These are phyloP conservation scores for Mercurialis annua DNA, from an alignment of 345 rosid genomes.

Conservation along the genomic window DNA sequence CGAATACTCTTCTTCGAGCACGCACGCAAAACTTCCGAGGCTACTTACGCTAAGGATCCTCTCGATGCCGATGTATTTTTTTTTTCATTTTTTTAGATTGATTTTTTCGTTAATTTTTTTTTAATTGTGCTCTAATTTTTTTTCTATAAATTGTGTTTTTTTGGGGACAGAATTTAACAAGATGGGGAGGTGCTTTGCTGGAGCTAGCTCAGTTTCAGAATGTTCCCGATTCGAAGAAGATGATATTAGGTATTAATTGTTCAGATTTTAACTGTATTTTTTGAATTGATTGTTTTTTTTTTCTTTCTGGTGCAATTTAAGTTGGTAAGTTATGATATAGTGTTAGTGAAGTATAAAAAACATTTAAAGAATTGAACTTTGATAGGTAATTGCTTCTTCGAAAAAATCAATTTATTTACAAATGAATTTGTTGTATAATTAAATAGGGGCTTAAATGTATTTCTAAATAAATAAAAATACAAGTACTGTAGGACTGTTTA, in stretches of 20 bases:
- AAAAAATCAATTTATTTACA: too few relatives aligned
- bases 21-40: conserved; percentile 70
- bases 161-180: conserved; percentile 56
- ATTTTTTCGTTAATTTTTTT: conserved; percentile 1
- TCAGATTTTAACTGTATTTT: background rate
- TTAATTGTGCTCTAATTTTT: background rate
- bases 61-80: conserved; percentile 68
- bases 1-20: conserved; percentile 71
- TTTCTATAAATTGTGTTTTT: background rate
- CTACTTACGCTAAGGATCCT: conserved; percentile 56
- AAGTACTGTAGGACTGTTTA: too few relatives aligned
- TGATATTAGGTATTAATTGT: conserved; percentile 57
- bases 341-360: too few relatives aligned
- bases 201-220: conserved; percentile 88
- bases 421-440: too few relatives aligned
- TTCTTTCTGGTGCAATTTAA: background rate
- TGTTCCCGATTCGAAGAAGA: conserved; percentile 56
- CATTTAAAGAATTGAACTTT: too few relatives aligned
- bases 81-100: background rate
- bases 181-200: conserved; percentile 82
- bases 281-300: too few relatives aligned
- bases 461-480: too few relatives aligned
- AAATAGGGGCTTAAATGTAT: too few relatives aligned
- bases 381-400: too few relatives aligned
- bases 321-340: background rate